Evolutionary conservation across 2,329 filamentous ascomycete species (phyloP), one percentile per base, ranked within the genome.

Genomic region (Aureobasidium sp.): DNA sequence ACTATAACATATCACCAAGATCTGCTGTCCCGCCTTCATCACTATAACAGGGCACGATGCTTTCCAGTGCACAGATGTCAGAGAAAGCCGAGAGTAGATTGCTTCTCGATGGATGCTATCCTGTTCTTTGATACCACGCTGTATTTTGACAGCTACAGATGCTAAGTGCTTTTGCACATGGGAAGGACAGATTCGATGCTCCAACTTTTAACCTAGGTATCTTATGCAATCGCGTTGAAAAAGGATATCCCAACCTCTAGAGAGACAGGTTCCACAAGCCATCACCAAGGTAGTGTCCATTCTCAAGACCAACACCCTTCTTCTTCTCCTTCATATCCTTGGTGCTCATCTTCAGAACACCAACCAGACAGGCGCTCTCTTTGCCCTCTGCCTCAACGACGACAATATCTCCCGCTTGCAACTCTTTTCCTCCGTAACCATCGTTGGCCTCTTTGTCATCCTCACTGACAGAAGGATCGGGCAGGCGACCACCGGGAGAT

Each of bases 331-430:
- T 96, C 73, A 96, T 92, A 76, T 97, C 91, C 75, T 87, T 86
- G 0, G 94, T 97, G 3, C 91, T 88, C 70, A 88, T 85, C 69
- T 90, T 91, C 72, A 99, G 73, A 65, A 89, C 79, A 0, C 94
- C 94, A 0, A 99, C 88, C 61, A 96, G 84, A 75, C 92, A 97
- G 5, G 91, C 90, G 78, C 93, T 86, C 69, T 88, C 84, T 79
- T 99, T 99, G 8, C 94, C 94, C 81, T 99, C 94, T 0, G 94
- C 91, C 78, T 87, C 86, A 21, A 99, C 83, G 5, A 93, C 90
- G 8, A 97, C 94, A 1, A 94, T 88, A 72, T 90, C 85, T 0
- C 93, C 94, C 70, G 88, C 86, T 66, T 84, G 82, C 66, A 97
- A 73, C 73, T 94, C 91, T 79, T 84, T 85, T 79, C 71, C 74